A percentile compares a stretch with the other conserved stretches of the same genome.
Conservation (phyloP, 2,329 filamentous ascomycete species). For the Alternaria novae-zelandiae region DNA sequence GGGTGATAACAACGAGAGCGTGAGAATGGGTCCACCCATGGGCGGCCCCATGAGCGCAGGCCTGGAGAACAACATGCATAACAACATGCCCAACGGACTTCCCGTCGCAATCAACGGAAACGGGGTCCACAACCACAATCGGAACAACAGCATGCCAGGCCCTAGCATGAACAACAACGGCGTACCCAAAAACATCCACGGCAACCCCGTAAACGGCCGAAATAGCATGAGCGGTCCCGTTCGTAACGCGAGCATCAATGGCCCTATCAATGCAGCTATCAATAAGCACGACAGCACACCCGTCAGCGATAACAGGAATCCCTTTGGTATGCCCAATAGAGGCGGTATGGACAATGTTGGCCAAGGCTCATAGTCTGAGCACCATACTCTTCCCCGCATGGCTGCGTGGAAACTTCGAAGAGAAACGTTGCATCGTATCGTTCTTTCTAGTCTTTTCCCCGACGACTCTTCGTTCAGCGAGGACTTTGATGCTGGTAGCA, state of each 20-base stretch:
- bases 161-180: constrained; percentile 12
- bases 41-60: constrained; percentile 20
- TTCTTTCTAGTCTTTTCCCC: background rate
- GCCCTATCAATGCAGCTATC: constrained; percentile 9
- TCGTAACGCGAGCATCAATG: constrained; percentile 17
- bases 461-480: background rate
- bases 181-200: constrained; percentile 9
- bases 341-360: constrained; percentile 4
- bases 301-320: constrained; percentile 25
- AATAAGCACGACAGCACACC: constrained; percentile 28
- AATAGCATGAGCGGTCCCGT: constrained; percentile 14
- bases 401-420: background rate
- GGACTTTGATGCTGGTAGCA: background rate
- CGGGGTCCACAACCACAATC: constrained; percentile 9
- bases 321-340: constrained; percentile 1
- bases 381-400: background rate
- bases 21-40: constrained; percentile 26
- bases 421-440: background rate
- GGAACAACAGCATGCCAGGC: constrained; percentile 8
- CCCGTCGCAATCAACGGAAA: constrained; percentile 11
- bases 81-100: constrained; percentile 14
- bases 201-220: constrained; percentile 3
- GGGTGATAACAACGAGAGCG: constrained; percentile 53
- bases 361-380: constrained; percentile 10
- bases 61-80: constrained; percentile 31